Base-by-base conservation (phyloP, 148 eudicot genomes). In the Bassia scoparia region DNA sequence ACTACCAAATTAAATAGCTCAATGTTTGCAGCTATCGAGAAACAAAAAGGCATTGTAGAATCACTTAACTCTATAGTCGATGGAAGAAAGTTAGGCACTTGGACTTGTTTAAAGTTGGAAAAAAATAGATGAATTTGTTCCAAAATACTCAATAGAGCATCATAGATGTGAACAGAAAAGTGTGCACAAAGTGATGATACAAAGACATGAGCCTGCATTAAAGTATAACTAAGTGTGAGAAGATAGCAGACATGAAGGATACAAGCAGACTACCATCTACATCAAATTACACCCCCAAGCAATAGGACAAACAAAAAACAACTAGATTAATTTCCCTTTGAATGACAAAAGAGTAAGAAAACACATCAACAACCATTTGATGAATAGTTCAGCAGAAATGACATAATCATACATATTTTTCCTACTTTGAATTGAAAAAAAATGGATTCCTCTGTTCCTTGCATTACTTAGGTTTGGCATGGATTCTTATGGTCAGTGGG, bases 141-240 rank as follows among this genome's bases (percentile, higher is more conserved):
- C 37, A 77, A 60, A 2, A 88, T 49, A 74, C 77, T 85, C 79
- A 86, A 31, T 72, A 88, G 46, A 69, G 84, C 83, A 54, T 79
- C 81, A 74, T 83, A 79, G 12, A 92, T 74, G 56, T 83, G 77
- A 34, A 86, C 87, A 60, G 97, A 88, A 71, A 88, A 84, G 81
- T 84, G 88, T 46, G 75, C 78, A 72, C 71, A 71, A 59, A 95
- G 78, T 61, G 89, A 80, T 41, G 89, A 78, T 63, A 85, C 72
- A 30, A 61, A 27, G 49, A 88, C 68, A 66, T 67, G 72, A 68
- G 86, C 97, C 99, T 95, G 89, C 80, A 81, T 69, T 48, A 75
- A 70, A n/a, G 23, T 69, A 65, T 37, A 55, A 30, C 11, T n/a
- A 27, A 24, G 14, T 18, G 34, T 37, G 14, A 72, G 50, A 14